Percentiles rank a stretch among this genome's conserved stretches.
These are phyloP conservation scores for Colletotrichum simmondsii DNA, from an alignment of 2,329 filamentous ascomycete species.

Conservation along the genomic window DNA sequence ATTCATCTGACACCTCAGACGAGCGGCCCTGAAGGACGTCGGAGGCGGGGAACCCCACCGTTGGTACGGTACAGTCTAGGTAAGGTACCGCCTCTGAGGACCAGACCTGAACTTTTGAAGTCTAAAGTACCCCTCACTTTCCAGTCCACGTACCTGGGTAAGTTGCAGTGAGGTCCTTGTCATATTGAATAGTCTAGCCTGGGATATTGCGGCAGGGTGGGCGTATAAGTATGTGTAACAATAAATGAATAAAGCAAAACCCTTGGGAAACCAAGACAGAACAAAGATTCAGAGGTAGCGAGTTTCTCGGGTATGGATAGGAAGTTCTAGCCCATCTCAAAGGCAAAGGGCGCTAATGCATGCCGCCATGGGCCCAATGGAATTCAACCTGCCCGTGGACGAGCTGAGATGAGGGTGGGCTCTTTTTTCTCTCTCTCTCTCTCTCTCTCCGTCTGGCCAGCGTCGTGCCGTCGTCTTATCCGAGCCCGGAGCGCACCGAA, in stretches of 20 bases:
- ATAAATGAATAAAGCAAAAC: neutral
- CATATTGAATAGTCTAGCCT: neutral
- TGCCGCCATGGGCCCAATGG: conserved; percentile 16
- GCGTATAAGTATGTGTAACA: neutral
- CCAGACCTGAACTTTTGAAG: neutral
- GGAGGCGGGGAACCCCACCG: neutral
- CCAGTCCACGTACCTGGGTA: neutral
- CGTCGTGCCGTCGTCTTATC: conserved; percentile 16
- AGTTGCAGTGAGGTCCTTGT: neutral
- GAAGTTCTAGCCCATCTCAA: neutral
- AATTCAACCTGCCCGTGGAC: neutral
- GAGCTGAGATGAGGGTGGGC: neutral
- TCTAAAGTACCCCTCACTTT: neutral
- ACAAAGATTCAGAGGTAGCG: neutral
- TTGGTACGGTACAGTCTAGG: neutral
- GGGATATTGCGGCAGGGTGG: neutral
- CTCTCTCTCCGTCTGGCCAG: neutral
- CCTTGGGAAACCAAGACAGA: neutral
- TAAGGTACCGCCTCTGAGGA: neutral
- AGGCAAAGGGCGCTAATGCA: conserved; percentile 19
- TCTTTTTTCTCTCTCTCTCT: neutral
- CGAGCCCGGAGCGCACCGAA: conserved; percentile 14
- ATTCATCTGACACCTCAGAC: neutral
- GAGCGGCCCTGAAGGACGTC: neutral
- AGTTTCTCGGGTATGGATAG: neutral